A percentile compares a stretch with the other conserved stretches of the same genome.
Conservation (phyloP, 2,329 filamentous ascomycete species). For the Monosporascus sp. region DNA sequence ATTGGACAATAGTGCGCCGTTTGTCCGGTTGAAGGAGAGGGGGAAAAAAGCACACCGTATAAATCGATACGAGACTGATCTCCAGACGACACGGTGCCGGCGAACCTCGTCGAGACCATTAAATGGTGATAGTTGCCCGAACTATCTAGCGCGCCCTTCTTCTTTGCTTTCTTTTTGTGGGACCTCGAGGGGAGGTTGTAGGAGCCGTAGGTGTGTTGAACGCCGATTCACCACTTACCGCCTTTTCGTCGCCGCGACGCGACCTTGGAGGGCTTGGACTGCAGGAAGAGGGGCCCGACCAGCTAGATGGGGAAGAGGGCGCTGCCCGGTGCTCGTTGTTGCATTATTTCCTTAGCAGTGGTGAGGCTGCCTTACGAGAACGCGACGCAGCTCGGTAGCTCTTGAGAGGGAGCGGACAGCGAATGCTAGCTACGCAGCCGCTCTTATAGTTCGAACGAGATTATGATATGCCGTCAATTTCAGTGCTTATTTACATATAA, state of each 20-base stretch:
- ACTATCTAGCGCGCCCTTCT: not conserved
- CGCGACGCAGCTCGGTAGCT: too few species aligned
- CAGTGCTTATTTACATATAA: too few species aligned
- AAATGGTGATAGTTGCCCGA: not conserved
- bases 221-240: not conserved
- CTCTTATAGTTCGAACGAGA: too few species aligned
- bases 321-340: too few species aligned
- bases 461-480: too few species aligned
- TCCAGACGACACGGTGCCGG: too few species aligned
- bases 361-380: too few species aligned
- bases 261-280: not conserved
- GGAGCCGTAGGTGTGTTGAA: not conserved
- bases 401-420: too few species aligned
- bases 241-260: not conserved
- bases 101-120: not conserved
- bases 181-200: not conserved
- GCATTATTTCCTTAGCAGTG: too few species aligned
- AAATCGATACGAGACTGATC: not conserved
- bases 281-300: not conserved
- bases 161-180: not conserved
- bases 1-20: too few species aligned
- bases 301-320: not conserved
- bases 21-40: too few species aligned
- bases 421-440: too few species aligned
- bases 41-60: constrained; percentile 1